Evolutionary conservation across 495 filamentous ascomycete species (phyloP), one percentile per base, ranked within the genome.

Genomic region (Penicillium fimorum): DNA sequence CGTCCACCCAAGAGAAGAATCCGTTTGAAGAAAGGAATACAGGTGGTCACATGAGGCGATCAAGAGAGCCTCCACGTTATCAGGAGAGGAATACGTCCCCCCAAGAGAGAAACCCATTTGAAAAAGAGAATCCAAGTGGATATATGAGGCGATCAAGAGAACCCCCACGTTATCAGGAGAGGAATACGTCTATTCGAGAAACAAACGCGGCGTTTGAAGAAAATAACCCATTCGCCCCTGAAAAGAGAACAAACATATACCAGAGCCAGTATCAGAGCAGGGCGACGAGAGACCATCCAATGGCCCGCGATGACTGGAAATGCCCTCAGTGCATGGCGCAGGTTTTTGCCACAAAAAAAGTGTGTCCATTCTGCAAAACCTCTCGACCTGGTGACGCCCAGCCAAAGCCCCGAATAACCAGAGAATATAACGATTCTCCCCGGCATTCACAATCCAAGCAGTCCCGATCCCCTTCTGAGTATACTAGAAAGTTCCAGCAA

Each of bases 291-390:
- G 11, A 54, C 2, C 18, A 27, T 13, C 13, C 63, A 33, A 15
- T 63, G 25, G 59, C 60, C 24, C n/a, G 25, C 13, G 42, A 17
- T 9, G 64, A 73, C 55, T 77, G 74, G 74, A 61, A 13, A 4
- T 77, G 74, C 49, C 70, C 68, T 13, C 37, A 58, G n/a, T 77
- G 74, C 44, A 44, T 50, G 29, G 53, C 48, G 11, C 3, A 8
- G 24, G 69, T 69, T 24, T 71, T 61, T 38, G 65, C 66, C 2
- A 65, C 49, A 33, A 56, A 69, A 24, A 40, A 3, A 1, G 2
- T 6, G 8, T 77, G 74, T 50, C 71, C 71, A 22, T 61, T 52
- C 41, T 77, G 74, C 56, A 61, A 61, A 30, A 51, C 67, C 9
- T 32, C 58, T 30, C 60, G 68, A 51, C 70, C 68, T 25, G 58